Evolutionary conservation across 805 yeast genomes (phyloP).

Genomic region (Candida sphagnicola): DNA sequence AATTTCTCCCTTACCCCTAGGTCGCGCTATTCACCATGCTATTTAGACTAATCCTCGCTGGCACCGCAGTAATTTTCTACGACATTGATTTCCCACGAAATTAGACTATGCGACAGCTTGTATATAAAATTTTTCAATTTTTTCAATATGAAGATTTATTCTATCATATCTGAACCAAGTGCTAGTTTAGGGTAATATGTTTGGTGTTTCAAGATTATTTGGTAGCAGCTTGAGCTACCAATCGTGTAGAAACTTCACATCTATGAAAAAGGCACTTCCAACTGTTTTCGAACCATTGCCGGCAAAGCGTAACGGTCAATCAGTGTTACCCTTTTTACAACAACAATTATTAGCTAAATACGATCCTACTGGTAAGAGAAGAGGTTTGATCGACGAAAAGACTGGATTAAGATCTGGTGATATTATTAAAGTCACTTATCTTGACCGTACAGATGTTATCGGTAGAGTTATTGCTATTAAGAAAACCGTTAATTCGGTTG

Average conservation of each 20-base stretch:
- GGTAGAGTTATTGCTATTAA: conserved; percentile 81
- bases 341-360: conserved; percentile 51
- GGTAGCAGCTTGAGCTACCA: conserved; percentile 1
- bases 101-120: no score
- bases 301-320: conserved; percentile 42
- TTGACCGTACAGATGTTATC: conserved; percentile 60
- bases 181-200: no score
- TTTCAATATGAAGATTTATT: no score
- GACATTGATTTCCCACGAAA: no score
- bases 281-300: conserved; percentile 52
- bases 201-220: conserved; percentile 3
- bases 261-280: conserved; percentile 15
- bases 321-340: conserved; percentile 42
- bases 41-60: no score
- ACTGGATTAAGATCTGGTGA: conserved; percentile 73
- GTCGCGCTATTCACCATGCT: no score
- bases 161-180: no score
- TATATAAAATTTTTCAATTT: neutral
- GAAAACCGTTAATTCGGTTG: conserved; percentile 55
- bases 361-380: conserved; percentile 62
- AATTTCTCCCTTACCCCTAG: no score
- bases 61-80: no score
- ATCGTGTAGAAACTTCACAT: conserved; percentile 15
- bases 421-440: conserved; percentile 68
- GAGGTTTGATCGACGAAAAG: conserved; percentile 25